Evolutionary conservation across 2,329 filamentous ascomycete genomes (phyloP).

Genomic region (Colletotrichum viniferum): DNA sequence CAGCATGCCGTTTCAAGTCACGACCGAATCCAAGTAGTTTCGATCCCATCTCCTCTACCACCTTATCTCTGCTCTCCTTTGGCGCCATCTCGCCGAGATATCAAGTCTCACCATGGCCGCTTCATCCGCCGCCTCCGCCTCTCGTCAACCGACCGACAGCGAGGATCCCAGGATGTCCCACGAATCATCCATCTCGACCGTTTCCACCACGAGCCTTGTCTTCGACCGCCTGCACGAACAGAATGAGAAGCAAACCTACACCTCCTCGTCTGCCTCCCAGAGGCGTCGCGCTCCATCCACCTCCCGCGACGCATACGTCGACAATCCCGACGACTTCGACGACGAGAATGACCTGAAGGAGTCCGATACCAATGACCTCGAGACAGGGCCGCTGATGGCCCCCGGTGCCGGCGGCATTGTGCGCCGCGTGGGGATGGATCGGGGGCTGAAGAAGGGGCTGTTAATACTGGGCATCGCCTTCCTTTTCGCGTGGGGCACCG

Average conservation of each 20-base stretch:
- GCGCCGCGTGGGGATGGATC: constrained; percentile 65
- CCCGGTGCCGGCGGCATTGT: constrained; percentile 35
- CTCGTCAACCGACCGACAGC: background rate
- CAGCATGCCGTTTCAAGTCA: constrained; percentile 22
- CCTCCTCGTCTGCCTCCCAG: constrained; percentile 23
- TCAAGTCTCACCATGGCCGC: constrained; percentile 6
- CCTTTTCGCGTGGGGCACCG: constrained; percentile 70
- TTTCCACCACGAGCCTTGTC: constrained; percentile 83
- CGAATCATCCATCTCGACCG: constrained; percentile 69
- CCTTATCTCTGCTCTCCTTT: background rate
- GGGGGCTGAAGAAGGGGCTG: constrained; percentile 65
- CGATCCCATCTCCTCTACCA: constrained; percentile 1
- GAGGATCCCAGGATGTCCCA: constrained; percentile 44
- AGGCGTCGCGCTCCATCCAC: constrained; percentile 3
- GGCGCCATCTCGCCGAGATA: background rate
- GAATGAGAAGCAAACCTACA: constrained; percentile 36
- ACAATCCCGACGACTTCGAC: constrained; percentile 46
- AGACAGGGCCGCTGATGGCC: constrained; percentile 58
- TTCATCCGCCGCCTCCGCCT: background rate
- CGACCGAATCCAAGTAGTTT: constrained; percentile 8
- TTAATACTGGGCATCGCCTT: constrained; percentile 66
- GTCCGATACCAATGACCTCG: constrained; percentile 48
- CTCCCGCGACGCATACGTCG: constrained; percentile 31
- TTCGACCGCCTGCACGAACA: constrained; percentile 76
- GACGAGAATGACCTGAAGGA: constrained; percentile 41